Conservation (phyloP, 805 yeast species). For the Kockiozyma suomiensis region DNA sequence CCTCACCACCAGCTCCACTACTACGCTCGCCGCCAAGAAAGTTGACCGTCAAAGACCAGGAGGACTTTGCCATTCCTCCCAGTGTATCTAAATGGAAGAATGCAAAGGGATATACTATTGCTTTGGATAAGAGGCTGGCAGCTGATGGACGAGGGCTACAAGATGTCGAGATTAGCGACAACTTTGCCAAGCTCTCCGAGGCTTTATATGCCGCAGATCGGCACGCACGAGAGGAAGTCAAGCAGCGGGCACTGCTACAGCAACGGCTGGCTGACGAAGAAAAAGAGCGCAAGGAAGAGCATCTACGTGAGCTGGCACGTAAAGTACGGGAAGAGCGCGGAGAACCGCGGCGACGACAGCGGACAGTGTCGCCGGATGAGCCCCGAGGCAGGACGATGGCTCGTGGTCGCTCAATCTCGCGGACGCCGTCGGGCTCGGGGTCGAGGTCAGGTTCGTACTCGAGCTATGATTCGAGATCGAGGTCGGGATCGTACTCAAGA, state of each 20-base stretch:
- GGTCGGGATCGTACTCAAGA: constrained; percentile 11
- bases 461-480: constrained; percentile 6
- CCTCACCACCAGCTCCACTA: constrained; percentile 73
- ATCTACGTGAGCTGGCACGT: constrained; percentile 53
- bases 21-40: constrained; percentile 53
- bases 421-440: constrained; percentile 6
- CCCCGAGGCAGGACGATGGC: constrained; percentile 15
- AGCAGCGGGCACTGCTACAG: constrained; percentile 53
- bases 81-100: constrained; percentile 96
- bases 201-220: constrained; percentile 74
- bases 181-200: constrained; percentile 62
- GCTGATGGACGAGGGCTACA: constrained; percentile 49
- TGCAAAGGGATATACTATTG: constrained; percentile 83
- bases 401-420: constrained; percentile 5
- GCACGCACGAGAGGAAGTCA: constrained; percentile 59
- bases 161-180: constrained; percentile 52
- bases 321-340: constrained; percentile 49
- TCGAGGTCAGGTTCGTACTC: constrained; percentile 15
- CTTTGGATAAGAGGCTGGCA: constrained; percentile 74
- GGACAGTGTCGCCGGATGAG: constrained; percentile 9
- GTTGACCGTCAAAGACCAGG: constrained; percentile 70
- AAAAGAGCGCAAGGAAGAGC: constrained; percentile 53
- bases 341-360: constrained; percentile 37
- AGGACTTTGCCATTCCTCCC: constrained; percentile 85
- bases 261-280: constrained; percentile 55